These are phyloP conservation scores for Apophysomyces ossiformis DNA, from an alignment of 371 early-diverging fungal species.

Conservation along the genomic window DNA sequence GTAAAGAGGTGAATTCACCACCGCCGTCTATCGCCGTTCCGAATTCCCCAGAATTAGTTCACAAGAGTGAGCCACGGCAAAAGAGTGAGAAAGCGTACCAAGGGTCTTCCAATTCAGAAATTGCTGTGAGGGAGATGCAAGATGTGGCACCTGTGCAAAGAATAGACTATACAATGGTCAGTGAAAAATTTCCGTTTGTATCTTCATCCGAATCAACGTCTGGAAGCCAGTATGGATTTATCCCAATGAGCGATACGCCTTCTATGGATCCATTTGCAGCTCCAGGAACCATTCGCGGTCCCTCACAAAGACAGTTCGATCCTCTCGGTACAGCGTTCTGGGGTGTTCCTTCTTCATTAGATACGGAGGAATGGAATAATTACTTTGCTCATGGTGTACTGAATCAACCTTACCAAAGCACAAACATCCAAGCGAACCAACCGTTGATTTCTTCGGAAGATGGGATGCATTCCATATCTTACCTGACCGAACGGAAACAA, in stretches of 20 bases:
- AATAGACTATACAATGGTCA: not conserved
- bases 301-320: constrained; percentile 24
- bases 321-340: constrained; percentile 28
- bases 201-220: constrained; percentile 2
- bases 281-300: constrained; percentile 35
- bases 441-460: constrained; percentile 26
- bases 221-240: not conserved
- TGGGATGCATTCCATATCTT: constrained; percentile 2
- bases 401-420: not conserved
- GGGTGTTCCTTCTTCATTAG: constrained; percentile 29
- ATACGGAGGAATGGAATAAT: constrained; percentile 30
- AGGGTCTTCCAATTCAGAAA: not conserved
- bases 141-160: constrained; percentile 3
- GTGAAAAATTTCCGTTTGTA: not conserved
- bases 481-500: constrained; percentile 20
- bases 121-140: constrained; percentile 2
- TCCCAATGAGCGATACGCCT: constrained; percentile 12
- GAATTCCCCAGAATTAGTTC: constrained; percentile 16
- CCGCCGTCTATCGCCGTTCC: constrained; percentile 22
- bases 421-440: not conserved
- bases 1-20: constrained; percentile 9
- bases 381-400: constrained; percentile 16
- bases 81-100: not conserved
- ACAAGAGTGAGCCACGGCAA: not conserved
- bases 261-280: constrained; percentile 48